Evolutionary conservation across 2,329 filamentous ascomycete genomes (phyloP), one percentile per base, ranked within the genome.

Genomic region (Epichloe uncinata): DNA sequence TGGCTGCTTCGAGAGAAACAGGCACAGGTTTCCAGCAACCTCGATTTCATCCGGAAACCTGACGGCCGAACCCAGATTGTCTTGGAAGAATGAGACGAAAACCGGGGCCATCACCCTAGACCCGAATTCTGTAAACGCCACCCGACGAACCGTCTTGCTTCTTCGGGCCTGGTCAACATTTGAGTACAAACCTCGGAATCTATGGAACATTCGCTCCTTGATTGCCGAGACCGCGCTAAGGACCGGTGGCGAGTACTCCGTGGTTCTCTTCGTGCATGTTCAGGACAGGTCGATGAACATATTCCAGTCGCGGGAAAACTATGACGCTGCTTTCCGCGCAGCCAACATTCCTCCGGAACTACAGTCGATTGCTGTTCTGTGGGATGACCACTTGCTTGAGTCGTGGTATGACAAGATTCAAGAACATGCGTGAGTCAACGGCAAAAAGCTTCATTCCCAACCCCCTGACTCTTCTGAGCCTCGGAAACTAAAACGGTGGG

Each of bases 331-430:
- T 50, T 74, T 73, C 60, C 42, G 54, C 20, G 64, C 72, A 51
- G 69, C 73, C 43, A 73, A 72, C 53, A 69, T 80, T 15, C 76
- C 83, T 26, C 69, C 75, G 55, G 83, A 87, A 58, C 84, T 87
- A 63, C 77, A 72, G 60, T 80, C 79, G 50, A 81, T 87, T 67
- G 76, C 78, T n/a, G 78, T 78, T 0, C 69, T 87, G 12, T 87
- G 83, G 83, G 82, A 81, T 9, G 80, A 84, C 59, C 66, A 73
- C 52, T 77, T 85, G 61, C 84, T 87, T 74, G 66, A 71, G 51
- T 72, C 78, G 54, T 78, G 83, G 68, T 87, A 87, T 60, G 74
- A 78, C 2, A 73, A 73, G 16, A 72, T 84, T 2, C 76, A 79
- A 58, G 78, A 81, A 49, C 58, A 63, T 56, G 53, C 54, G 60